phyloP scores from a whole-genome alignment of 2,329 filamentous ascomycete species.

The Fusarium neocosmosporiellum region DNA sequence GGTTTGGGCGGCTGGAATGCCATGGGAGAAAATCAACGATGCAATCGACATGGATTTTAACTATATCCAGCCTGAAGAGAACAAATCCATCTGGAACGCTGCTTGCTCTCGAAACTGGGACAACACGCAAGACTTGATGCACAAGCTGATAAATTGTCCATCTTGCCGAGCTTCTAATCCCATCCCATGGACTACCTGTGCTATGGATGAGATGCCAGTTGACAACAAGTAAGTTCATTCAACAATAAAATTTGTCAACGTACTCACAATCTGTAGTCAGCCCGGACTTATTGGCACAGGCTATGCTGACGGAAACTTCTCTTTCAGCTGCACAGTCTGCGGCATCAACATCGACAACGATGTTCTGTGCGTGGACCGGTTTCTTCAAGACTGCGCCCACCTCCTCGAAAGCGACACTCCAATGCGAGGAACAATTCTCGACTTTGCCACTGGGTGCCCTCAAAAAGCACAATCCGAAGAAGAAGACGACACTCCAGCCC shows the following conservation, averaged over 20 bases:
- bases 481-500: neutral
- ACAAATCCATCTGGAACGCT: neutral
- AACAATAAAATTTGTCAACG: neutral
- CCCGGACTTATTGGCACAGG: neutral
- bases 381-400: neutral
- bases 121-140: neutral
- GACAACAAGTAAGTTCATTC: neutral
- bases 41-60: neutral
- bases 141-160: neutral
- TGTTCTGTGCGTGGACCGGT: neutral
- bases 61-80: neutral
- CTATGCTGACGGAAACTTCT: slow-evolving; percentile 55
- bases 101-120: neutral
- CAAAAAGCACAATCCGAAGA: neutral
- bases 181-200: neutral
- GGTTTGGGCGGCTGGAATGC: neutral
- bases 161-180: neutral
- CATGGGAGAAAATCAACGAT: neutral
- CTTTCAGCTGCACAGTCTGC: slow-evolving; percentile 62
- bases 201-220: neutral
- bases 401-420: slow-evolving; percentile 61
- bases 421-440: slow-evolving; percentile 70
- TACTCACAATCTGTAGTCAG: neutral
- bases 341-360: neutral
- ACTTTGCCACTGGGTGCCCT: slow-evolving; percentile 28